Base-by-base conservation (phyloP, 257 asterid species). In the Cinchona pubescens region DNA sequence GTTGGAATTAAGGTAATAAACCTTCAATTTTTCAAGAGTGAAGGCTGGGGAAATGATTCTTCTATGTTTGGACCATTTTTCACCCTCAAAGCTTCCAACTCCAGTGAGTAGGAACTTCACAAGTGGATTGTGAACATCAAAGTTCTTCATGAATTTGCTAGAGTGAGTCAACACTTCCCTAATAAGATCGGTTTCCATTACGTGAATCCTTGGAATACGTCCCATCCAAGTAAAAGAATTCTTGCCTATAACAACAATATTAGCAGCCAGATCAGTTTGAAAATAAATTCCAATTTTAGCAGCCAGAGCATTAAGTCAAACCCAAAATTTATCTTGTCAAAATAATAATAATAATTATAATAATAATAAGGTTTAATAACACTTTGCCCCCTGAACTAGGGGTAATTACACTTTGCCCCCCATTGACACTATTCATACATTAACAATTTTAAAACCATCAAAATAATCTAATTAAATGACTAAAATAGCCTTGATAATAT, bases 211-310 rank as follows among this genome's bases (percentile, higher is more conserved):
- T 14, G 84, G 84, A 55, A 19, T 73, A n/a, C 79, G 79, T 6
- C 84, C 82, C 72, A 81, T 67, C 84, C 84, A 81, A 27, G 68
- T 63, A 53, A 77, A 81, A 2, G 72, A 73, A 11, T 73, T 81
- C 43, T 34, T 67, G 30, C 84, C 84, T 81, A 55, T n/a, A n/a
- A n/a, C 30, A n/a, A 45, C 9, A 49, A 13, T 2, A 0, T 30
- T 58, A 58, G 63, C 63, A n/a, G 63, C 63, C 63, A 25, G 25
- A 27, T 29, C n/a, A 40, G 45, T 25, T 58, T 10, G 8, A 21
- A 53, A 7, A 21, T 53, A 53, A 21, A 21, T 53, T 53, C 27
- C 60, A 53, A 53, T 53, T n/a, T 25, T 16, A 15, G 45, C 18
- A 21, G 45, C 25, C 1, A 19, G n/a, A n/a, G n/a, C n/a, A n/a